These are phyloP conservation scores for Candida tropicalis DNA, from an alignment of 1,139 yeast genomes.

Conservation along the genomic window DNA sequence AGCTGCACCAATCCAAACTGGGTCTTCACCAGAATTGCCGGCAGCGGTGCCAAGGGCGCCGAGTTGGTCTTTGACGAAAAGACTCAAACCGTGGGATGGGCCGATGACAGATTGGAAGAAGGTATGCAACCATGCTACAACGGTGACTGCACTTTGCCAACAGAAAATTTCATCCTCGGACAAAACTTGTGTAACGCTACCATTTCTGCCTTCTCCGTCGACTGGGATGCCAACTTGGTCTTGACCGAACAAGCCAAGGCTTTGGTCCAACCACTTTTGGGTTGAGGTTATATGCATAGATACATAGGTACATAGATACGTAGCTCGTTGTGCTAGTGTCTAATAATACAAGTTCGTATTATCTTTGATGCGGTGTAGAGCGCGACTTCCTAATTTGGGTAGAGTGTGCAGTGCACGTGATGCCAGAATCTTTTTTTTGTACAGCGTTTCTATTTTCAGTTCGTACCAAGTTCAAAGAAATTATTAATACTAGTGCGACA, in stretches of 20 bases:
- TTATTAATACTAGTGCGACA: too few species aligned
- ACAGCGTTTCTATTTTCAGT: too few species aligned
- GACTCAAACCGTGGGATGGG: conserved; percentile 24
- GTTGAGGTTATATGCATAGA: too few species aligned
- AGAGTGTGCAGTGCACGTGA: too few species aligned
- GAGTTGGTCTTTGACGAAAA: conserved; percentile 36
- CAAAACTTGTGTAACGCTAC: conserved; percentile 33
- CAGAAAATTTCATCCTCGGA: conserved; percentile 31
- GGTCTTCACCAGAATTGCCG: conserved; percentile 41
- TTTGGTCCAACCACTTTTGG: conserved; percentile 25
- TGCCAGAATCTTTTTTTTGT: too few species aligned
- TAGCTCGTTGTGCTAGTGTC: too few species aligned
- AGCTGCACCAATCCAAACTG: conserved; percentile 37
- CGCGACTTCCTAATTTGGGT: too few species aligned
- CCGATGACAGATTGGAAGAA: conserved; percentile 14
- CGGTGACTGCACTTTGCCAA: conserved; percentile 41
- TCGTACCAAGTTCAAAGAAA: too few species aligned
- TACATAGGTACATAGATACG: too few species aligned
- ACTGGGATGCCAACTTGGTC: conserved; percentile 40
- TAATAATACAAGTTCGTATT: too few species aligned
- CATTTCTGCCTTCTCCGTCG: conserved; percentile 42
- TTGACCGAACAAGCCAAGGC: conserved; percentile 29
- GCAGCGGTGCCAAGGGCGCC: conserved; percentile 31
- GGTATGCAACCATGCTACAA: conserved; percentile 30
- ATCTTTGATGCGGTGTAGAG: too few species aligned